Base-by-base conservation (phyloP, 2,329 filamentous ascomycete genomes). In the Thielaviopsis euricoi region DNA sequence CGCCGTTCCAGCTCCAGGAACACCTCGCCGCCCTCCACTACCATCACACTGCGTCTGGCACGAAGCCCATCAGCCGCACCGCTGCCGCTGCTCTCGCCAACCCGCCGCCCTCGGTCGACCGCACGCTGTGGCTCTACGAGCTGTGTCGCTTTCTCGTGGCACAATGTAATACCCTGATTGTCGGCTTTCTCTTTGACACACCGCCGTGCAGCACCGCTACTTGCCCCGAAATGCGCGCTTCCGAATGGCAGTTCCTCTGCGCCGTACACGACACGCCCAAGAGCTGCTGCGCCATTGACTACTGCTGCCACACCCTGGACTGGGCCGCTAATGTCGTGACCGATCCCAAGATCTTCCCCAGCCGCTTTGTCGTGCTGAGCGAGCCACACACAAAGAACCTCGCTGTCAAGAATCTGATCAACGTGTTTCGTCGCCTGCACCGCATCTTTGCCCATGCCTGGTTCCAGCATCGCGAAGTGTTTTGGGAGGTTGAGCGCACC, bases 171-270 rank as follows among this genome's bases (percentile, higher is more conserved):
- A 83, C 84, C 62, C 80, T 98, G 58, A 87, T 97, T 63, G 83
- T 95, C 60, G 89, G 88, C 62, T 91, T 98, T 66, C 89, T 98
- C 65, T 87, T 89, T 68, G 93, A 97, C 71, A 79, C 77, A 50
- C 91, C 91, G 6, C 85, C 91, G 2, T 98, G 93, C 73, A 95
- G 89, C 60, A 81, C 87, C 15, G 77, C 78, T 62, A 96, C 93
- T 1, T 98, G 93, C 67, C 89, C 90, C 33, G 93, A 98, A 72
- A 98, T 98, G 93, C 89, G 93, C 67, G 93, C 93, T 2, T 93
- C 87, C 29, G 91, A 98, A 74, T 98, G 93, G 93, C 93, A 98
- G 72, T 98, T 97, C 67, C 81, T 98, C 53, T 98, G 93, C 73
- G 93, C 93, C 55, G 93, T 97, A 2, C 93, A 98, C 69, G 91